phyloP scores from a whole-genome alignment of 2,329 filamentous ascomycete genomes.

The Phoma sp. region DNA sequence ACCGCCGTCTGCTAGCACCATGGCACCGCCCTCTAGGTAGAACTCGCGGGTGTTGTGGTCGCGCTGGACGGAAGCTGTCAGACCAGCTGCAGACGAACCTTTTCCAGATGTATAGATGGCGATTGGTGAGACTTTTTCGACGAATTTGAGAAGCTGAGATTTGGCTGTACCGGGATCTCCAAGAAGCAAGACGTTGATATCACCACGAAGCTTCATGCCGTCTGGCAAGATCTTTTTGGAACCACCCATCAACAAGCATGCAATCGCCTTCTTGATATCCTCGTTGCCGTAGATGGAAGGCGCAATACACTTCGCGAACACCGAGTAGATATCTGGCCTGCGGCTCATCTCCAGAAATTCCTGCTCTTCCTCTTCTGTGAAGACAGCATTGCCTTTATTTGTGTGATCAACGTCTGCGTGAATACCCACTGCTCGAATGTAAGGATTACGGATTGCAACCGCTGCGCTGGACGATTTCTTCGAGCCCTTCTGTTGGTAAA shows the following conservation, averaged over 20 bases:
- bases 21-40: slow-evolving; percentile 96
- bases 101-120: slow-evolving; percentile 99
- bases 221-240: slow-evolving; percentile 98
- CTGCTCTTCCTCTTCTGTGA: slow-evolving; percentile 95
- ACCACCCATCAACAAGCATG: slow-evolving; percentile 89
- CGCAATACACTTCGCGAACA: slow-evolving; percentile 90
- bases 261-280: slow-evolving; percentile 97
- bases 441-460: slow-evolving; percentile 94
- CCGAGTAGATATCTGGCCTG: slow-evolving; percentile 86
- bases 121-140: slow-evolving; percentile 93
- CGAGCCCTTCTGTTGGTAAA: slow-evolving; percentile 90
- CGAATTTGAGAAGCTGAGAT: slow-evolving; percentile 95
- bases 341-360: slow-evolving; percentile 93
- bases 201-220: slow-evolving; percentile 95
- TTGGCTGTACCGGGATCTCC: slow-evolving; percentile 98
- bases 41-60: slow-evolving; percentile 93
- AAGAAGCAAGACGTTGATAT: slow-evolving; percentile 95
- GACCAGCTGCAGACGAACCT: slow-evolving; percentile 94
- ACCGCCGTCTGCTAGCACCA: slow-evolving; percentile 96
- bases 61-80: slow-evolving; percentile 94
- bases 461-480: slow-evolving; percentile 79
- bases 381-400: slow-evolving; percentile 80
- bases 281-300: slow-evolving; percentile 96
- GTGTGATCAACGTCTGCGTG: slow-evolving; percentile 89
- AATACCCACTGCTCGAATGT: slow-evolving; percentile 90